phyloP scores from a whole-genome alignment of 495 filamentous ascomycete genomes.

The Massariosphaeria phaeospora region DNA sequence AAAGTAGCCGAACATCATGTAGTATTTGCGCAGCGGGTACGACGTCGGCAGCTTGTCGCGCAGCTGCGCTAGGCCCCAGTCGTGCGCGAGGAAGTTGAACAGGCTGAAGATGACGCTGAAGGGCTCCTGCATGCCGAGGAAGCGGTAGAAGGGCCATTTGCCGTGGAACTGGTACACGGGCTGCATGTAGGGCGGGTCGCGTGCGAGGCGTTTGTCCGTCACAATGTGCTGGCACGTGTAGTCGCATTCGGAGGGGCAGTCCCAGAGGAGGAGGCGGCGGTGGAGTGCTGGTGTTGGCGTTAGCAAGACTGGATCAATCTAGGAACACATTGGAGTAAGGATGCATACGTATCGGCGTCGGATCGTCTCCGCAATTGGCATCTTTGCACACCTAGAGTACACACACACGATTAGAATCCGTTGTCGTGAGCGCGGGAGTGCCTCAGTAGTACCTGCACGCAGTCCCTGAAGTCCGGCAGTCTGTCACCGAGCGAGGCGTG shows the following conservation, averaged over 20 bases:
- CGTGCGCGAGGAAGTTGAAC: conserved; percentile 84
- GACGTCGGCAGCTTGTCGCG: conserved; percentile 60
- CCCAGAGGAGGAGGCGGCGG: conserved; percentile 69
- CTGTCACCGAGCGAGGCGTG: conserved; percentile 78
- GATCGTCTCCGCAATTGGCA: conserved; percentile 64
- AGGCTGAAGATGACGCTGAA: conserved; percentile 89
- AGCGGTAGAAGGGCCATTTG: conserved; percentile 95
- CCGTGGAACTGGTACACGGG: conserved; percentile 91
- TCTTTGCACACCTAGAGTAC: conserved; percentile 66
- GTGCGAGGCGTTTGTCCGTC: conserved; percentile 64
- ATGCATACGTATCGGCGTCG: conserved; percentile 51
- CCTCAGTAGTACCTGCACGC: conserved; percentile 69
- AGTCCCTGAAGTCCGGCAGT: conserved; percentile 83
- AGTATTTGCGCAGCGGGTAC: conserved; percentile 77
- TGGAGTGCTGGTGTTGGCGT: conserved; percentile 58
- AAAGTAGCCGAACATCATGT: conserved; percentile 73
- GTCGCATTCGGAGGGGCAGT: conserved; percentile 89
- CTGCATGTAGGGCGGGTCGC: conserved; percentile 56
- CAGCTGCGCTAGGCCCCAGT: conserved; percentile 66
- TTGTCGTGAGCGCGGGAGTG: conserved; percentile 1
- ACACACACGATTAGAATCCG: conserved; percentile 11
- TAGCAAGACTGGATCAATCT: too few relatives aligned
- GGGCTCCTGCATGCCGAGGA: conserved; percentile 91
- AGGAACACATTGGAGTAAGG: not conserved
- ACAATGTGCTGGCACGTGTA: conserved; percentile 96